These are phyloP conservation scores for Exsudoporus floridanus DNA, from an alignment of 1,284 basidiomycete species.

Conservation along the genomic window DNA sequence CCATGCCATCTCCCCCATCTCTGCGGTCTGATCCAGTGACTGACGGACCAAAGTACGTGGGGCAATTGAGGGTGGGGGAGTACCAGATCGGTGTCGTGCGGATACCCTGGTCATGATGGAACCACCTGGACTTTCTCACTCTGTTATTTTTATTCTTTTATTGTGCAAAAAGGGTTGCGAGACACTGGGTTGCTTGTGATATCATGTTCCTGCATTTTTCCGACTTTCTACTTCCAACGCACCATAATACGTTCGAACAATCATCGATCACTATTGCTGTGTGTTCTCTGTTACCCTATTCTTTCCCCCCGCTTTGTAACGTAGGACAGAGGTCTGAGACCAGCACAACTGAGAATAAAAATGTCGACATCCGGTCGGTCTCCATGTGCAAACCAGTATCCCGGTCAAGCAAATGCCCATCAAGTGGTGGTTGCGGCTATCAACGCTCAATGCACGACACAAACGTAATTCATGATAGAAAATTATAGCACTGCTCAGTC, in stretches of 20 bases:
- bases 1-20: conserved; percentile 30
- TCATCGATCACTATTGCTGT: background rate
- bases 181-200: background rate
- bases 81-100: conserved; percentile 35
- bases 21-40: background rate
- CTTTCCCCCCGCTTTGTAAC: conserved; percentile 1
- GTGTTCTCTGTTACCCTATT: background rate
- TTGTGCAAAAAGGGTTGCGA: background rate
- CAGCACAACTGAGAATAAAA: background rate
- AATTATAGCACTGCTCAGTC: conserved; percentile 51
- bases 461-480: conserved; percentile 3
- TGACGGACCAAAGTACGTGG: conserved; percentile 3
- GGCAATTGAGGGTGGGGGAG: conserved; percentile 17
- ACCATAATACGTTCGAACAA: background rate
- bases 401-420: background rate
- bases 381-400: background rate
- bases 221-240: background rate
- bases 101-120: conserved; percentile 28
- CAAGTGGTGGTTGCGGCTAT: background rate
- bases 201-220: background rate
- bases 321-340: conserved; percentile 15
- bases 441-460: background rate
- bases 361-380: background rate
- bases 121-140: background rate
- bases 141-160: background rate